A percentile compares a stretch with the other conserved stretches of the same genome.
Evolutionary conservation across 441 rosid genomes (phyloP).

Genomic region (Aleurites moluccanus): DNA sequence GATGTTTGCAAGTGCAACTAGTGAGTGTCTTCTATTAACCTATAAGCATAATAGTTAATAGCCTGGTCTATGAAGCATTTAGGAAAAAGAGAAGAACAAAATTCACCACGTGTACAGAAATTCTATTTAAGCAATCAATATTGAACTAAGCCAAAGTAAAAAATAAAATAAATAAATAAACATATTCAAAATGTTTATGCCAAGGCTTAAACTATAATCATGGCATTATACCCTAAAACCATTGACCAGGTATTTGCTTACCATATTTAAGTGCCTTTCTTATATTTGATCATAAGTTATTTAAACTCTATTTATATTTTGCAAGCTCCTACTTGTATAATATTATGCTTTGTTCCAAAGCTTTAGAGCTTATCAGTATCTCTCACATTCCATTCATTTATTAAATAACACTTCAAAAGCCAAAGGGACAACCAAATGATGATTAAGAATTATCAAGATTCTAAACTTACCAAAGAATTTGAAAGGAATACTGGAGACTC

Average conservation of each 20-base stretch:
- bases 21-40: not conserved
- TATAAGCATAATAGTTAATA: not conserved
- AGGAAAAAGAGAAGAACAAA: not conserved
- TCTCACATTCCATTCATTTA: slow-evolving; percentile 8
- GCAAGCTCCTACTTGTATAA: not conserved
- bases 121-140: not conserved
- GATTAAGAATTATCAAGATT: slow-evolving; percentile 5
- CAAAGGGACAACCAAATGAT: slow-evolving; percentile 11
- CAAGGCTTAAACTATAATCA: not conserved
- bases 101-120: not conserved
- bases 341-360: not conserved
- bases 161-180: not conserved
- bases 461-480: slow-evolving; percentile 50
- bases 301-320: not conserved
- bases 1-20: not conserved
- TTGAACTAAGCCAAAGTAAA: not conserved
- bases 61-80: not conserved
- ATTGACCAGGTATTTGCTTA: not conserved
- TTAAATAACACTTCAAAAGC: slow-evolving; percentile 11
- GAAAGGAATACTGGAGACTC: slow-evolving; percentile 63
- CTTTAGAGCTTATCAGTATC: not conserved
- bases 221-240: not conserved
- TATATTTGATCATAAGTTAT: not conserved
- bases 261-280: not conserved
- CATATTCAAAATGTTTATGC: not conserved